Conservation (phyloP, 805 yeast genomes). For the Sugiyamaella americana region DNA sequence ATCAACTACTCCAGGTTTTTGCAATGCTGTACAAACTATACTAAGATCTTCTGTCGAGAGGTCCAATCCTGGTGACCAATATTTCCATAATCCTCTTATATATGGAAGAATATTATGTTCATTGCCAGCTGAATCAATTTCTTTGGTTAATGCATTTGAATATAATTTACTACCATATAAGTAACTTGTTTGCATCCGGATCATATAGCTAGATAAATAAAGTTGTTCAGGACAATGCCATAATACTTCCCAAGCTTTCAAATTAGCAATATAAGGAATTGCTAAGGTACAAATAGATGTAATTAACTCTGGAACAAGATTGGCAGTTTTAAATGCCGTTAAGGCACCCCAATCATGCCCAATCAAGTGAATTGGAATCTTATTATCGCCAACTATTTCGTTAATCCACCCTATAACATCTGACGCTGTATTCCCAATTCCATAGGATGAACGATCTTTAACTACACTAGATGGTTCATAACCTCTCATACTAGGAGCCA, state of each 20-base stretch:
- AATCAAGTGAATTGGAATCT: conserved; percentile 20
- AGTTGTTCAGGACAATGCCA: conserved; percentile 20
- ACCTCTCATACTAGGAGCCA: conserved; percentile 25
- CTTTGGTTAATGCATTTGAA: neutral
- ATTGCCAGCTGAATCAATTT: neutral
- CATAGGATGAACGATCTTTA: conserved; percentile 11
- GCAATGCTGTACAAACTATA: conserved; percentile 17
- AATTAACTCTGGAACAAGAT: conserved; percentile 19
- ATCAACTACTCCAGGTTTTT: conserved; percentile 22
- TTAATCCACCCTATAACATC: conserved; percentile 18
- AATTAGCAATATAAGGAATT: conserved; percentile 21
- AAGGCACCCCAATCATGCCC: conserved; percentile 31
- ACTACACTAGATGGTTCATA: conserved; percentile 23
- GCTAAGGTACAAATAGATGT: conserved; percentile 21
- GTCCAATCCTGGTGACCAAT: conserved; percentile 25
- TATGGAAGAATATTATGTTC: conserved; percentile 13
- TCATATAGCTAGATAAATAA: conserved; percentile 24
- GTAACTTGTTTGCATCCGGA: conserved; percentile 24
- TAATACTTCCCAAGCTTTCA: conserved; percentile 7
- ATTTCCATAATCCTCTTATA: conserved; percentile 21
- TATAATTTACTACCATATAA: conserved; percentile 18
- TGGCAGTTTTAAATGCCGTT: conserved; percentile 19
- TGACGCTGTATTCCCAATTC: conserved; percentile 15
- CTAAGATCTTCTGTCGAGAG: conserved; percentile 16
- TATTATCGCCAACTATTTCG: conserved; percentile 9